These are phyloP conservation scores for Phylloporus sp. DNA, from an alignment of 768 basidiomycete species.

Conservation along the genomic window DNA sequence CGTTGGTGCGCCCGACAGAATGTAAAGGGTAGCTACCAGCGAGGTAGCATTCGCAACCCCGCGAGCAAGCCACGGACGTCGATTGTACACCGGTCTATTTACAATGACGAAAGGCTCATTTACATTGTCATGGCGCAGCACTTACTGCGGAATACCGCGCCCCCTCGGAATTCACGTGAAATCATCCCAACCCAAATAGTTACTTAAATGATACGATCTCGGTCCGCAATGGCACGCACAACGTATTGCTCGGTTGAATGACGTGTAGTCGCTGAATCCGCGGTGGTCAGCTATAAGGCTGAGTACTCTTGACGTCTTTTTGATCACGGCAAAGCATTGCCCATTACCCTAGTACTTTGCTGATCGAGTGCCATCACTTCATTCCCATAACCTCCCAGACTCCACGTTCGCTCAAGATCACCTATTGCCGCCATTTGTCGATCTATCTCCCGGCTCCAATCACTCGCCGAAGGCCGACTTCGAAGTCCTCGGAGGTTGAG, in stretches of 20 bases:
- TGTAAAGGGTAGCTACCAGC: neutral
- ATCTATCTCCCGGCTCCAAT: slow-evolving; percentile 4
- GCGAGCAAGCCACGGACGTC: neutral
- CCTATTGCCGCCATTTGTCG: neutral
- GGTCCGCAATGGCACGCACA: neutral
- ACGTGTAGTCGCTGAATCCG: neutral
- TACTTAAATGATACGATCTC: neutral
- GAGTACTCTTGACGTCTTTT: neutral
- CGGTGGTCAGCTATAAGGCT: neutral
- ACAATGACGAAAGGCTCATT: neutral
- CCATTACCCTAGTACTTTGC: neutral
- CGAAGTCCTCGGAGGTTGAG: slow-evolving; percentile 17
- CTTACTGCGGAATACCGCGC: neutral
- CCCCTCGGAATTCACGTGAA: neutral
- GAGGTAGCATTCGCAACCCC: neutral
- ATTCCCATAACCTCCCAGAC: neutral
- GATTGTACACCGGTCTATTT: neutral
- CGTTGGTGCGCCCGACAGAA: neutral
- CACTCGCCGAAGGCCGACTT: neutral
- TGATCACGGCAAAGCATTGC: neutral
- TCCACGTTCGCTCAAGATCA: neutral
- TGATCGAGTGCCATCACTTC: neutral
- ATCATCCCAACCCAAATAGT: neutral
- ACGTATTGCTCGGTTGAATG: neutral
- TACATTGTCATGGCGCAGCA: neutral